Conservation (phyloP, 257 asterid genomes). For the Solanum sejunctum region DNA sequence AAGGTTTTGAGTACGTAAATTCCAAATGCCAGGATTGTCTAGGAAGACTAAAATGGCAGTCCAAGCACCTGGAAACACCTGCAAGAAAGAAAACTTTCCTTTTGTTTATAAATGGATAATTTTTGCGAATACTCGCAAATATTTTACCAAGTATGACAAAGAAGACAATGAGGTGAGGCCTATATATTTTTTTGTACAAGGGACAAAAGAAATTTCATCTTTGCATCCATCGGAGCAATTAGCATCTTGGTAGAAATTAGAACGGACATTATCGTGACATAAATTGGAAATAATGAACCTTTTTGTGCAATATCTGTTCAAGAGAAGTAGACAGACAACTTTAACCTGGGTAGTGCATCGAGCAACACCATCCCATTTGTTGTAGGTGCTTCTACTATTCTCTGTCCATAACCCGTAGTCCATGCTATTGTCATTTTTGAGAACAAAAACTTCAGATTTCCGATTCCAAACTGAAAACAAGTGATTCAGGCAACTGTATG, state of each 20-base stretch:
- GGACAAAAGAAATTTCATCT: neutral
- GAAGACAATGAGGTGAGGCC: neutral
- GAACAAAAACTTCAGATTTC: neutral
- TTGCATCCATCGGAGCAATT: neutral
- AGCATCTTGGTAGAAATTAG: neutral
- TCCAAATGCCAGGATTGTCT: conserved; percentile 89
- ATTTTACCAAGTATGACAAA: neutral
- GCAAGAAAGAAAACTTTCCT: neutral
- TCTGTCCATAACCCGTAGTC: conserved; percentile 90
- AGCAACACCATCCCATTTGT: conserved; percentile 98
- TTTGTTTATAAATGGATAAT: neutral
- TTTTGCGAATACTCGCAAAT: neutral
- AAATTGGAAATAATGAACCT: neutral
- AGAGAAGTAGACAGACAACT: neutral
- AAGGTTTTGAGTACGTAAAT: conserved; percentile 82
- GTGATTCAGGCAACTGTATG: neutral
- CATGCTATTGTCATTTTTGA: conserved; percentile 41
- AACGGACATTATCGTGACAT: neutral
- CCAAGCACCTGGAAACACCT: conserved; percentile 98
- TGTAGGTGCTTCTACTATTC: conserved; percentile 75
- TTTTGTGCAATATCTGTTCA: neutral
- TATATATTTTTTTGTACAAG: neutral
- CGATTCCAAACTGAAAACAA: neutral
- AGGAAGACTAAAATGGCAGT: conserved; percentile 72
- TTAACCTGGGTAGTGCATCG: conserved; percentile 84